Evolutionary conservation across 306 rosid species (phyloP).

Genomic region (Quercus dentata): DNA sequence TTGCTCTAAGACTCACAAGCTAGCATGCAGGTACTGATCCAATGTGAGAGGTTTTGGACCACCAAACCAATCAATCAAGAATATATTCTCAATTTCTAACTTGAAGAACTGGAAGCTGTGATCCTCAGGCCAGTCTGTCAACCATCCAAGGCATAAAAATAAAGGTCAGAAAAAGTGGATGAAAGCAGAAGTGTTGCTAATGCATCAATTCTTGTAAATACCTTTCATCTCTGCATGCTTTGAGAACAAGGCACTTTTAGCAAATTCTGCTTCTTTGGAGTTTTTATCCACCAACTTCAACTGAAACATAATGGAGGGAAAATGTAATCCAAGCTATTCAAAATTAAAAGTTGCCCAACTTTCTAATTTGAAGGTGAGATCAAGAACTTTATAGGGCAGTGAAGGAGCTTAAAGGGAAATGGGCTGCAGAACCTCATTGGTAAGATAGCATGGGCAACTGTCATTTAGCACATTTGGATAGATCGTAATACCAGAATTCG

Average conservation of each 20-base stretch:
- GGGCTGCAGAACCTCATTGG: too few species aligned
- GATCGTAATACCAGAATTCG: background rate
- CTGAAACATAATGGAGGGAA: conserved; percentile 42
- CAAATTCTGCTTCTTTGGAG: conserved; percentile 57
- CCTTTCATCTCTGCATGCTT: conserved; percentile 93
- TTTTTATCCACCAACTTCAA: conserved; percentile 53
- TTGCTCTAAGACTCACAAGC: conserved; percentile 36
- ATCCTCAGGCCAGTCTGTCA: conserved; percentile 71
- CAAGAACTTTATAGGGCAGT: too few species aligned
- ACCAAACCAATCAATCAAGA: conserved; percentile 82
- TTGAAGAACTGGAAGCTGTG: conserved; percentile 73
- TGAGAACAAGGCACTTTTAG: conserved; percentile 72
- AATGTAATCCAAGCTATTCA: conserved; percentile 3
- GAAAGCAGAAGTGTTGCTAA: conserved; percentile 13
- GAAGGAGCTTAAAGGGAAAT: background rate
- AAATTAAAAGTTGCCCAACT: background rate
- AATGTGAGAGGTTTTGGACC: conserved; percentile 80
- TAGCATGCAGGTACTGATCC: conserved; percentile 59
- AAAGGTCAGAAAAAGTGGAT: background rate
- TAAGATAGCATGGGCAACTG: too few species aligned
- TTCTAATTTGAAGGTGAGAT: background rate
- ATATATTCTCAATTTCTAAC: conserved; percentile 67
- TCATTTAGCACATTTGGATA: too few species aligned
- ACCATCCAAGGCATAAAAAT: conserved; percentile 2
- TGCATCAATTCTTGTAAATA: conserved; percentile 20